Evolutionary conservation across 1,284 basidiomycete species (phyloP).

Genomic region (Ceratobasidium sp.): DNA sequence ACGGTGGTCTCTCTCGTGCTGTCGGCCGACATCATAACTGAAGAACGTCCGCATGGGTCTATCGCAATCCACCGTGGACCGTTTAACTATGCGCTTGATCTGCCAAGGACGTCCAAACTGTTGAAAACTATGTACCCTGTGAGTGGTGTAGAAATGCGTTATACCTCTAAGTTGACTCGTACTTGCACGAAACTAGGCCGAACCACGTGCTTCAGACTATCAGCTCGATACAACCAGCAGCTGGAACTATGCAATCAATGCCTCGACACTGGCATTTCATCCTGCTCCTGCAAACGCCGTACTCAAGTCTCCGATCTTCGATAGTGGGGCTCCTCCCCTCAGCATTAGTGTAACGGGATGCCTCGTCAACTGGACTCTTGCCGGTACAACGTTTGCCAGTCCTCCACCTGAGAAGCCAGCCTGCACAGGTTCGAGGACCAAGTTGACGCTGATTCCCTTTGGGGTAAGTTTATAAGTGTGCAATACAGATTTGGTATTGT

Average conservation of each 20-base stretch:
- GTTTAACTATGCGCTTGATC: slow-evolving; percentile 70
- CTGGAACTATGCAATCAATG: slow-evolving; percentile 72
- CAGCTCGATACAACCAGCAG: slow-evolving; percentile 65
- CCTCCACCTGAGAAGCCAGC: slow-evolving; percentile 64
- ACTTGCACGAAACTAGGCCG: slow-evolving; percentile 61
- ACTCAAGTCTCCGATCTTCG: slow-evolving; percentile 69
- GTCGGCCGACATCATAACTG: slow-evolving; percentile 65
- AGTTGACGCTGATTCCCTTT: slow-evolving; percentile 66
- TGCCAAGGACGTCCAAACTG: slow-evolving; percentile 60
- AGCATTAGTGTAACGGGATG: slow-evolving; percentile 68
- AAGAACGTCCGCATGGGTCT: slow-evolving; percentile 66
- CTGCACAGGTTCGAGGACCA: slow-evolving; percentile 62
- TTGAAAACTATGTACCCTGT: slow-evolving; percentile 29
- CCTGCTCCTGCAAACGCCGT: slow-evolving; percentile 58
- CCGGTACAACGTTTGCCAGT: slow-evolving; percentile 66
- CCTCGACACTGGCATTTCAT: slow-evolving; percentile 65
- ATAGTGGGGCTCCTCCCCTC: slow-evolving; percentile 66
- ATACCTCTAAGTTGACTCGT: neutral
- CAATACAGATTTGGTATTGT: neutral
- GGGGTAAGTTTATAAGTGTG: slow-evolving; percentile 61
- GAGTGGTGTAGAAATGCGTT: neutral
- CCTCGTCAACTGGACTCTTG: slow-evolving; percentile 64
- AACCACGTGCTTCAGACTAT: slow-evolving; percentile 66
- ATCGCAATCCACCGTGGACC: slow-evolving; percentile 70
- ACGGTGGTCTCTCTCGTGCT: slow-evolving; percentile 64